These are phyloP conservation scores for Bjerkandera adusta DNA, from an alignment of 1,284 basidiomycete genomes.

Conservation along the genomic window DNA sequence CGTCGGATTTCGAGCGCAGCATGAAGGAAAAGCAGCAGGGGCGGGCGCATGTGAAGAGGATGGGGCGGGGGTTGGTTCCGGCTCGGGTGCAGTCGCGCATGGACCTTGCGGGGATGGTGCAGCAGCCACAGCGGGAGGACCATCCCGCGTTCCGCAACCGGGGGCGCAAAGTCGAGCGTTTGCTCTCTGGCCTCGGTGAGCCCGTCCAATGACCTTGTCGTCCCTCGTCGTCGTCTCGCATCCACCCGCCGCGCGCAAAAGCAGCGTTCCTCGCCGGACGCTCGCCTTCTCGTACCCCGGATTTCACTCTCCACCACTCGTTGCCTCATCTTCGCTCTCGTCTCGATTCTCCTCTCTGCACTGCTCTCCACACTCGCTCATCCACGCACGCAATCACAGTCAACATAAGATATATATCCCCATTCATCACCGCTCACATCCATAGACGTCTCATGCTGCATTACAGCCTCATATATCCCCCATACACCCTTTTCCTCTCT, in stretches of 20 bases:
- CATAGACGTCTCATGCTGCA: too few species aligned
- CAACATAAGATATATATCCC: not conserved
- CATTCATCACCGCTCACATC: not conserved
- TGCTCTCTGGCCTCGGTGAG: not conserved
- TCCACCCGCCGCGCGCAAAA: too few species aligned
- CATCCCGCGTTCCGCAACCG: constrained; percentile 29
- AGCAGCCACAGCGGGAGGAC: constrained; percentile 16
- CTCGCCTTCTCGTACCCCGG: too few species aligned
- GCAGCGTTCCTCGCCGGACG: not conserved
- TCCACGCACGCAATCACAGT: not conserved
- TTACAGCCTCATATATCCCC: too few species aligned
- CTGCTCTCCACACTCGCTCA: not conserved
- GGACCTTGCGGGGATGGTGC: not conserved
- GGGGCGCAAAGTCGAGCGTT: constrained; percentile 29
- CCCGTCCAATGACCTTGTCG: not conserved
- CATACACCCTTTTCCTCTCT: too few species aligned
- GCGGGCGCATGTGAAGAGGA: not conserved
- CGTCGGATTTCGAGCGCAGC: not conserved
- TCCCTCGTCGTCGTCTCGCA: not conserved
- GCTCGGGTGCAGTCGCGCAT: not conserved
- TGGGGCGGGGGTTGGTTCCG: not conserved
- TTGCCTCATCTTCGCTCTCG: not conserved
- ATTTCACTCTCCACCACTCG: not conserved
- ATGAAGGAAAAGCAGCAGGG: not conserved
- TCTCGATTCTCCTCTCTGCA: not conserved